Conservation (phyloP, 345 rosid species). For the Odontarrhena argentea region DNA sequence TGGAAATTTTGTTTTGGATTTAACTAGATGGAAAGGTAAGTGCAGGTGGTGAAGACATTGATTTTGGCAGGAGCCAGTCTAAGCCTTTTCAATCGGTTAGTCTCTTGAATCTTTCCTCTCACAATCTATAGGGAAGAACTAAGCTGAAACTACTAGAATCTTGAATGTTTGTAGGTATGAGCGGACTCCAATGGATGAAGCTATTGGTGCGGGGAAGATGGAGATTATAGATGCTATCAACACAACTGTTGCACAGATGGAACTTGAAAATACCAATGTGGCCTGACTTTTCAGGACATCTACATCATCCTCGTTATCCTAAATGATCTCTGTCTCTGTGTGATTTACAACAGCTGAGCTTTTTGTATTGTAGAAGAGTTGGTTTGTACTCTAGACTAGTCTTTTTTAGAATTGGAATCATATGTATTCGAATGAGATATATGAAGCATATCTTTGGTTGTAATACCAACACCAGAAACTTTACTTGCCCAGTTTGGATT, state of each 20-base stretch:
- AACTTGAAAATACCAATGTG: conserved; percentile 55
- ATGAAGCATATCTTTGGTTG: background rate
- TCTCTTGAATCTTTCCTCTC: conserved; percentile 11
- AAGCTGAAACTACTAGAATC: conserved; percentile 5
- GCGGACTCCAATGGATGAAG: conserved; percentile 81
- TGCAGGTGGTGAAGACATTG: conserved; percentile 80
- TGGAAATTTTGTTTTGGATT: conserved; percentile 8
- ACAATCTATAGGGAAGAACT: background rate
- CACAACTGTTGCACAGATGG: conserved; percentile 61
- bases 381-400: conserved; percentile 18
- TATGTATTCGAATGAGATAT: background rate
- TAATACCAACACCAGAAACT: background rate
- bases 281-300: conserved; percentile 38
- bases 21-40: conserved; percentile 3
- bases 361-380: conserved; percentile 20
- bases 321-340: background rate
- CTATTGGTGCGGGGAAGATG: conserved; percentile 64
- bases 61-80: conserved; percentile 75
- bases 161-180: conserved; percentile 61
- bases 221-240: conserved; percentile 69
- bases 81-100: conserved; percentile 70
- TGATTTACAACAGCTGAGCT: conserved; percentile 1
- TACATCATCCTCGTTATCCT: conserved; percentile 13
- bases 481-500: background rate
- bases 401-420: conserved; percentile 11